Percentiles rank a stretch among this genome's conserved stretches.
Evolutionary conservation across 2,329 filamentous ascomycete species (phyloP).

Genomic region (Phialemoniopsis sp.): DNA sequence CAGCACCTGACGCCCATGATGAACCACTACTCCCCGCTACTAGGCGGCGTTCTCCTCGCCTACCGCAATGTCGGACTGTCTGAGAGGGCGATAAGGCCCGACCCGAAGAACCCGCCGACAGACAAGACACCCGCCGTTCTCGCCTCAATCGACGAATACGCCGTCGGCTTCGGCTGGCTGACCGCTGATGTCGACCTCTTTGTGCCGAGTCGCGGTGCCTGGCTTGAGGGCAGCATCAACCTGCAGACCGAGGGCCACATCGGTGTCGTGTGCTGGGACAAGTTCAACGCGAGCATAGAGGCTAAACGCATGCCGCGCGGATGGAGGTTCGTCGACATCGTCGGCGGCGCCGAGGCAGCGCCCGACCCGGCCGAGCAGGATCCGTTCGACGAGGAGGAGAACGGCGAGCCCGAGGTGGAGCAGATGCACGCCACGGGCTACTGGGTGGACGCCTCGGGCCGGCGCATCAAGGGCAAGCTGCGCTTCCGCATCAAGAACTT

Average conservation of each 20-base stretch:
- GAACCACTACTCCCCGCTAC: conserved; percentile 70
- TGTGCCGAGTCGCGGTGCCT: conserved; percentile 66
- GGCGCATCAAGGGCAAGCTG: conserved; percentile 65
- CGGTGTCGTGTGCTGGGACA: conserved; percentile 82
- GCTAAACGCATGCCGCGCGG: conserved; percentile 66
- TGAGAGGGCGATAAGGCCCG: conserved; percentile 47
- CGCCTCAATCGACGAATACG: conserved; percentile 71
- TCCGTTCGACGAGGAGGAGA: conserved; percentile 2
- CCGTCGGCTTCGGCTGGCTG: conserved; percentile 81
- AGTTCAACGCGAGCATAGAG: conserved; percentile 88
- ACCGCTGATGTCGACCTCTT: conserved; percentile 86
- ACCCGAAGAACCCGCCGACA: conserved; percentile 35
- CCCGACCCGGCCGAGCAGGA: conserved; percentile 6
- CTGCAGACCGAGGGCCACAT: conserved; percentile 86
- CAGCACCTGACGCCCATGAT: conserved; percentile 73
- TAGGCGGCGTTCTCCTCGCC: conserved; percentile 70
- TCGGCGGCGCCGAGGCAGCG: conserved; percentile 24
- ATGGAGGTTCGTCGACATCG: conserved; percentile 76
- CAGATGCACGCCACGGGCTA: conserved; percentile 58
- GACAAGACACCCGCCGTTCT: conserved; percentile 40
- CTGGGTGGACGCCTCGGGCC: conserved; percentile 70
- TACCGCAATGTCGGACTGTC: conserved; percentile 68
- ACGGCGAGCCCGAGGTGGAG: conserved; percentile 16
- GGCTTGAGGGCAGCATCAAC: conserved; percentile 77
- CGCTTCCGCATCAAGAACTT: conserved; percentile 81